Base-by-base conservation (phyloP, 2,329 filamentous ascomycete genomes). In the Fusarium secorum region DNA sequence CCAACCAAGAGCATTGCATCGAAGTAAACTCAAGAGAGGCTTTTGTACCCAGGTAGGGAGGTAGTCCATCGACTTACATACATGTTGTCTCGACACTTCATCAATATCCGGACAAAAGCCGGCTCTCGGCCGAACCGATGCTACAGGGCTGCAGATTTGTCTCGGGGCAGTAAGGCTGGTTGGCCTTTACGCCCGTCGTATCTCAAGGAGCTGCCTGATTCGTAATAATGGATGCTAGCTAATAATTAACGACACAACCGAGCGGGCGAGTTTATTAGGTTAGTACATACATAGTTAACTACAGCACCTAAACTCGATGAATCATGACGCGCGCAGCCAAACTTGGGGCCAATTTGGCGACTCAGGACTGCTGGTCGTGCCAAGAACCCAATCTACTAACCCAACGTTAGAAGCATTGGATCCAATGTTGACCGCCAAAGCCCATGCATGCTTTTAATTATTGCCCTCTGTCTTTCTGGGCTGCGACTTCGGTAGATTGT, bases 51-150 rank as follows among this genome's bases (percentile, higher is more conserved):
- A 39, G 13, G 36, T 39, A 28, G 42, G 24, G 42, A 48, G 28
- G 28, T 17, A 46, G 33, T 22, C 28, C 28, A 18, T 55, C 20
- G 48, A 55, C 28, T 59, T 55, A 33, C 26, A 44, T 44, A n/a
- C 41, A 39, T 55, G 33, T 39, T 39, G 30, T 26, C 52, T 35
- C 7, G 15, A 33, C 56, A 33, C 32, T 32, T 26, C 11, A 35
- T 52, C 55, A 61, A 49, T 54, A 42, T 33, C 38, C 48, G 49
- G 33, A 22, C 33, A 63, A 67, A 56, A 59, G 35, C 72, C 66
- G 66, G 44, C 20, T 59, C 71, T 74, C 63, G 71, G 71, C 71
- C 69, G 71, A 72, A 57, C 55, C 18, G 33, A 39, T 35, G 42
- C 18, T 54, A 39, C 65, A 63, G 56, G 68, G 58, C 68, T 71